phyloP scores from a whole-genome alignment of 83 land plant genomes.

The Larix sibirica region DNA sequence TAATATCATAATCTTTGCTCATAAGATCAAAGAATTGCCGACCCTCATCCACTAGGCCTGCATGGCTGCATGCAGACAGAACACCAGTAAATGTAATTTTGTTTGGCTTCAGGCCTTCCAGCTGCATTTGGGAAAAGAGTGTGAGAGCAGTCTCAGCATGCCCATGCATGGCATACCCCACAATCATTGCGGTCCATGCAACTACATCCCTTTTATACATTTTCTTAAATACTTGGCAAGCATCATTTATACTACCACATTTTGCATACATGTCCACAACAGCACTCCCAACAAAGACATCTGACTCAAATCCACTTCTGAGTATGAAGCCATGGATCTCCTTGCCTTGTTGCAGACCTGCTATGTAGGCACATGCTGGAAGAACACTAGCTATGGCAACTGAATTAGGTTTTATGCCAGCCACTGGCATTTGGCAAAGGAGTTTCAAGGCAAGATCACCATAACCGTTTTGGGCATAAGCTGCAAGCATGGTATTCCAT shows the following conservation, averaged over 20 bases:
- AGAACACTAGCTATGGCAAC: conserved; percentile 19
- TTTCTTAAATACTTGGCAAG: background rate
- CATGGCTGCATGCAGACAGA: background rate
- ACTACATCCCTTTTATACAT: background rate
- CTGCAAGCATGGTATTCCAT: conserved; percentile 21
- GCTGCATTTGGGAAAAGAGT: background rate
- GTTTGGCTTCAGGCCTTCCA: background rate
- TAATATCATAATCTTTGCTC: conserved; percentile 28
- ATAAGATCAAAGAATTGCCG: conserved; percentile 27
- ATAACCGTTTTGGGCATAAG: conserved; percentile 26
- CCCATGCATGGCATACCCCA: background rate
- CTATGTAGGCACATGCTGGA: conserved; percentile 25
- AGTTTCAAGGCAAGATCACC: conserved; percentile 17
- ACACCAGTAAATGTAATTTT: background rate
- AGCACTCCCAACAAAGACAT: background rate
- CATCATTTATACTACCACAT: background rate
- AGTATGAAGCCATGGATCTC: background rate
- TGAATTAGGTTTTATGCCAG: conserved; percentile 17
- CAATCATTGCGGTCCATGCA: background rate
- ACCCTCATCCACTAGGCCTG: background rate
- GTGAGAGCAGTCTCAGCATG: background rate
- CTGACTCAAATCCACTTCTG: background rate
- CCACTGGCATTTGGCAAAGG: conserved; percentile 11
- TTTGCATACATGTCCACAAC: background rate
- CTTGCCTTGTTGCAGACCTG: background rate